Percentiles rank a stretch among this genome's conserved stretches.
Evolutionary conservation across 73 alveolate genomes (phyloP).

Genomic region (Paramecium pentaurelia): DNA sequence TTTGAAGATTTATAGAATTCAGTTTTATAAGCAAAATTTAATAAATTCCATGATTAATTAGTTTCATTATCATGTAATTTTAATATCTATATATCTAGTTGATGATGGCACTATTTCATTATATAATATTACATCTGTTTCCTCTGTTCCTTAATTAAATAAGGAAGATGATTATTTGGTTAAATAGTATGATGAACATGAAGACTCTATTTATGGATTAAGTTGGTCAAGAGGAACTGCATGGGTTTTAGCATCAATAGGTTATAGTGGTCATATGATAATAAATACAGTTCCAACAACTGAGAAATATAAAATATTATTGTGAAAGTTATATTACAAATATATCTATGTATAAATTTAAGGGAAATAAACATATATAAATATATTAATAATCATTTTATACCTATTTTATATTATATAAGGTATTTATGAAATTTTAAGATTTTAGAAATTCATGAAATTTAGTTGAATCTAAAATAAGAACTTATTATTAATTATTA

Average conservation of each 20-base stretch:
- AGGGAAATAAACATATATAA: not conserved
- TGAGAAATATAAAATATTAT: constrained; percentile 39
- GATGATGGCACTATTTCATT: constrained; percentile 46
- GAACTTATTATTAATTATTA: no score
- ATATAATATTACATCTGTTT: not conserved
- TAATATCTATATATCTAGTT: not conserved
- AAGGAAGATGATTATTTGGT: constrained; percentile 37
- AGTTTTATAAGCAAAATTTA: constrained; percentile 19
- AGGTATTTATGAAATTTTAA: no score
- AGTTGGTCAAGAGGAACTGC: constrained; percentile 23
- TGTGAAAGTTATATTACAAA: not conserved
- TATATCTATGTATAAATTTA: not conserved
- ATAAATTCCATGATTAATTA: constrained; percentile 44
- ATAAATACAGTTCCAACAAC: constrained; percentile 39
- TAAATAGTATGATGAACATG: constrained; percentile 12
- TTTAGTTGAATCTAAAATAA: no score
- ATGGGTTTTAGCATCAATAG: not conserved
- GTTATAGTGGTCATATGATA: constrained; percentile 15
- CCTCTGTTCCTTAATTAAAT: constrained; percentile 21
- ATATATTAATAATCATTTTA: no score
- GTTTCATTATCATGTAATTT: constrained; percentile 13
- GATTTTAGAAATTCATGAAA: no score
- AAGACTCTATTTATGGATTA: constrained; percentile 28
- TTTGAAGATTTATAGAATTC: constrained; percentile 30
- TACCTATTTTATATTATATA: no score